These are phyloP conservation scores for Termitomyces sp. DNA, from an alignment of 768 basidiomycete genomes.

Conservation along the genomic window DNA sequence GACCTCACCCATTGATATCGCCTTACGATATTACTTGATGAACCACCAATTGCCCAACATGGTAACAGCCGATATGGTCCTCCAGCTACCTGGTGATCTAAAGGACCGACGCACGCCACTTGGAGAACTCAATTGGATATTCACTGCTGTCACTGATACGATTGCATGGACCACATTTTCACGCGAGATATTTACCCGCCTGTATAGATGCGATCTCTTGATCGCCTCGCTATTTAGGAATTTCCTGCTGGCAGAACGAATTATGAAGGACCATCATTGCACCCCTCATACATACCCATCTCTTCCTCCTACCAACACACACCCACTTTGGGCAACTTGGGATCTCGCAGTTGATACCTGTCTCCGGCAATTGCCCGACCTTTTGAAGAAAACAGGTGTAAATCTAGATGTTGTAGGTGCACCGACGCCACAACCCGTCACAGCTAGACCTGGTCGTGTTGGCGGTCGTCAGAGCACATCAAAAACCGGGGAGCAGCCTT, in stretches of 20 bases:
- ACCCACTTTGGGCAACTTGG: conserved; percentile 96
- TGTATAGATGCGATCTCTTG: conserved; percentile 93
- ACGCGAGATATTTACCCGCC: conserved; percentile 84
- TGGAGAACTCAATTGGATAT: conserved; percentile 99
- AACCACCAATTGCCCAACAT: conserved; percentile 80
- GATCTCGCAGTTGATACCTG: conserved; percentile 95
- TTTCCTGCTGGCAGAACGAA: conserved; percentile 93
- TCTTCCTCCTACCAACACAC: conserved; percentile 94
- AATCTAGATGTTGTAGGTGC: conserved; percentile 16
- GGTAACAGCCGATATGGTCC: conserved; percentile 83
- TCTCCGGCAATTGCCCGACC: conserved; percentile 85
- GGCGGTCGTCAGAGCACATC: conserved; percentile 22
- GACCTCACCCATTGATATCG: conserved; percentile 97
- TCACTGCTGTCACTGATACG: conserved; percentile 97
- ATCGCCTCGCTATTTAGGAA: conserved; percentile 97
- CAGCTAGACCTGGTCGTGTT: conserved; percentile 35
- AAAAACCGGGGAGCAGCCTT: conserved; percentile 39
- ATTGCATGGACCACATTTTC: conserved; percentile 99
- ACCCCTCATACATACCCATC: conserved; percentile 92
- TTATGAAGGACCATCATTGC: conserved; percentile 97
- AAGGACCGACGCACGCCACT: conserved; percentile 95
- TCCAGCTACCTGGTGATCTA: conserved; percentile 93
- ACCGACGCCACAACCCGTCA: conserved; percentile 22
- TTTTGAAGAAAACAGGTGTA: conserved; percentile 44
- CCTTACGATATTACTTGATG: conserved; percentile 89